Conservation (phyloP, 805 yeast species). For the Ogataea trehalophila region DNA sequence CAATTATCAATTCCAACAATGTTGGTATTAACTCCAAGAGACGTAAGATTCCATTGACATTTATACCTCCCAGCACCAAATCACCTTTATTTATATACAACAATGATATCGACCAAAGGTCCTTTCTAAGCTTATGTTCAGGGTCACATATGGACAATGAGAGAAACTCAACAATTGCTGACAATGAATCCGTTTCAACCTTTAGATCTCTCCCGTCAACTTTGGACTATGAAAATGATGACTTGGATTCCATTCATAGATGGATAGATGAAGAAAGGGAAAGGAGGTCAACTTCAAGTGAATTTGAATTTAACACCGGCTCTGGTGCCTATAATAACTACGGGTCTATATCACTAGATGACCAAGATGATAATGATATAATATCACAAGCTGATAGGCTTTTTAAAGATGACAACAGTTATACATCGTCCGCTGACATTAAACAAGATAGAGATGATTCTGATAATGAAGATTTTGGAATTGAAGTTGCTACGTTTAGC, state of each 20-base stretch:
- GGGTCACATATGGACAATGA: slow-evolving; percentile 27
- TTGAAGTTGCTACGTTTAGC: slow-evolving; percentile 21
- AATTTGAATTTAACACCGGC: slow-evolving; percentile 7
- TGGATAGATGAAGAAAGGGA: slow-evolving; percentile 36
- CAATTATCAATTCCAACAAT: slow-evolving; percentile 22
- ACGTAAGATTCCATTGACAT: slow-evolving; percentile 31
- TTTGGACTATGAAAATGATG: slow-evolving; percentile 30
- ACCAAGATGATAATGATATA: slow-evolving; percentile 18
- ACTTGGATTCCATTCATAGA: slow-evolving; percentile 27
- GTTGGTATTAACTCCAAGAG: slow-evolving; percentile 31
- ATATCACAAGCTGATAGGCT: slow-evolving; percentile 22
- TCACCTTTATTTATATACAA: slow-evolving; percentile 33
- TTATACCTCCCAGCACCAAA: slow-evolving; percentile 34
- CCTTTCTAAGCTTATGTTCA: slow-evolving; percentile 31
- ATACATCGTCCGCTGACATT: slow-evolving; percentile 5
- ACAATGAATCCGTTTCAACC: slow-evolving; percentile 29
- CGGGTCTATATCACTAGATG: slow-evolving; percentile 15
- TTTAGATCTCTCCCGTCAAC: slow-evolving; percentile 34
- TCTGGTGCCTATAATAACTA: slow-evolving; percentile 6
- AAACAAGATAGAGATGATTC: slow-evolving; percentile 7
- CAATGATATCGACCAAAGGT: slow-evolving; percentile 30
- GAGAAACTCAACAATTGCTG: slow-evolving; percentile 19
- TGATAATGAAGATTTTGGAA: slow-evolving; percentile 30
- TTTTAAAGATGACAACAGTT: slow-evolving; percentile 20
- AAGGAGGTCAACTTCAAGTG: slow-evolving; percentile 23